A percentile compares a stretch with the other conserved stretches of the same genome.
phyloP scores from a whole-genome alignment of 2,329 filamentous ascomycete genomes.

The Nothophaeocryptopus gaeumannii region DNA sequence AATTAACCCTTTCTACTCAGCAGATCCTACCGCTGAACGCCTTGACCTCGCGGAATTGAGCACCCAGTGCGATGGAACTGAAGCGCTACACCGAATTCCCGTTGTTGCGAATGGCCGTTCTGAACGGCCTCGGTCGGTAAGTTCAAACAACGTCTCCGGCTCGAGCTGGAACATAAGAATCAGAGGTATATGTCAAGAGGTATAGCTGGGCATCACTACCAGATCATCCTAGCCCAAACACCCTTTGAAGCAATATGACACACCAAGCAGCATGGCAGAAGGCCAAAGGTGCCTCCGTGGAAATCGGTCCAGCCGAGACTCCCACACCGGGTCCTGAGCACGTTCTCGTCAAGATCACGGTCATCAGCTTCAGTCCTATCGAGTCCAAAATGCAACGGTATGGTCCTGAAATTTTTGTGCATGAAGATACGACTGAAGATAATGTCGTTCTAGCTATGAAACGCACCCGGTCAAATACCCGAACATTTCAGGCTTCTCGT shows the following conservation, averaged over 20 bases:
- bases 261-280: constrained; percentile 3
- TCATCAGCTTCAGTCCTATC: not conserved
- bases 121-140: too few species aligned
- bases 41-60: too few species aligned
- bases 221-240: too few species aligned
- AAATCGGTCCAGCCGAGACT: not conserved
- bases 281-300: not conserved
- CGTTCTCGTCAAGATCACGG: constrained; percentile 23
- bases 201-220: too few species aligned
- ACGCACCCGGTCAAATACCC: constrained; percentile 25
- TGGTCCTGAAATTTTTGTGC: not conserved
- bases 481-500: constrained; percentile 31
- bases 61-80: too few species aligned
- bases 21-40: too few species aligned
- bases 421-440: not conserved
- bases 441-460: not conserved
- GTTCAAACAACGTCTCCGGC: too few species aligned
- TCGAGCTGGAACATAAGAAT: too few species aligned
- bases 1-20: too few species aligned
- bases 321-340: constrained; percentile 10
- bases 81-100: too few species aligned
- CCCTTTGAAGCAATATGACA: not conserved
- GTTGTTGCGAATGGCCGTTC: too few species aligned
- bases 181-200: too few species aligned
- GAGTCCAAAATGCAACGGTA: constrained; percentile 2